Base-by-base conservation (phyloP, 2,329 filamentous ascomycete species). In the Mycosphaerella sp. region DNA sequence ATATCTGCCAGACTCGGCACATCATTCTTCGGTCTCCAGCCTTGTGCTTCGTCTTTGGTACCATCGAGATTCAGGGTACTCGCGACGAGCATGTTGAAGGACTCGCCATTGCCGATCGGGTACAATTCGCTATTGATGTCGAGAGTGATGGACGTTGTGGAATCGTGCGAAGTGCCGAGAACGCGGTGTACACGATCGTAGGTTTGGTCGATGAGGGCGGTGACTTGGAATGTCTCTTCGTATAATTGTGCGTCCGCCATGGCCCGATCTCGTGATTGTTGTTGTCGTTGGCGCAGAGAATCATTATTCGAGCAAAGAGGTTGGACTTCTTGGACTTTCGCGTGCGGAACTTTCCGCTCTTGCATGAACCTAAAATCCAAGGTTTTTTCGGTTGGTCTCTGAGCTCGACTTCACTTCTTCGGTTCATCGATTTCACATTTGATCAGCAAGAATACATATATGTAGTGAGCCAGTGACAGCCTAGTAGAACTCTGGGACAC, bases 71-170 rank as follows among this genome's bases (percentile, higher is more conserved):
- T 82, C 50, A 98, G 77, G 14, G 89, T 93, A 4, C 85, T 89
- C 13, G 91, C 89, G 49, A 98, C 76, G 9, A 91, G 83, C 59
- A 96, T 76, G 59, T 87, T 85, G 52, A 98, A 71, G 12, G 78
- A 85, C 62, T 95, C 90, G 66, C 86, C 86, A 7, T 82, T 74
- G 35, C 75, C 69, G 62, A 87, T 81, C 2, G 87, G 87, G 71
- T 93, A 96, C 6, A 98, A 81, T 73, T 98, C 91, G 52, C 82
- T 86, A 76, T 97, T 96, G 72, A 97, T 83, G 73, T 98, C 93
- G 54, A 98, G 86, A 5, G 82, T 84, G 75, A 97, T 84, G 58
- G 81, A 78, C 27, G 86, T 87, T 58, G 81, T 77, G 62, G 79
- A 80, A 72, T 95, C 89, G 60, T 79, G 77, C 18, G 86, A 91